These are phyloP conservation scores for Apiospora pterosperma DNA, from an alignment of 2,329 filamentous ascomycete genomes.

Conservation along the genomic window DNA sequence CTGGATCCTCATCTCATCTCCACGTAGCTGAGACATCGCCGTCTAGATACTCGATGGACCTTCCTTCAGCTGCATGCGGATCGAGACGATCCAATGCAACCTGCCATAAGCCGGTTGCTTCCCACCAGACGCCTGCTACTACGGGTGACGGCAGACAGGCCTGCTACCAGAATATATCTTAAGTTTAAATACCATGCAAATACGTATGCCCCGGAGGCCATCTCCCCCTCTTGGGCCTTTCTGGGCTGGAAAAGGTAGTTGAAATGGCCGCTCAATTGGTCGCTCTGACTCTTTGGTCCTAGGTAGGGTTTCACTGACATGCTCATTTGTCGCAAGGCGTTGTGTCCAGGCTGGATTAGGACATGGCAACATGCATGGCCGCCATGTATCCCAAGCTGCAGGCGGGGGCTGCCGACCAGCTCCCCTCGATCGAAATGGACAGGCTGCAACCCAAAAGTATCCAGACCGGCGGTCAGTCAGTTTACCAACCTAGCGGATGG, in stretches of 20 bases:
- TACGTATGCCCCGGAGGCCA: background rate
- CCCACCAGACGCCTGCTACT: too few relatives aligned
- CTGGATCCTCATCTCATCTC: background rate
- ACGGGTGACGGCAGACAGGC: background rate
- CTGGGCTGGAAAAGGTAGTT: background rate
- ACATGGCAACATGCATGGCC: background rate
- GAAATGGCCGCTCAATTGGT: background rate
- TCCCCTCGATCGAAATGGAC: background rate
- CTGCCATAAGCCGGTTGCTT: background rate
- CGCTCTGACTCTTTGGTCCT: background rate
- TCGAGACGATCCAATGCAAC: conserved; percentile 1
- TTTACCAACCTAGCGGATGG: background rate
- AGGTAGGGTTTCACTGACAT: background rate
- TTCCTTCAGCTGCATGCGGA: background rate
- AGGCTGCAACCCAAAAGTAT: background rate
- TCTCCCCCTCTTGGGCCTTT: background rate
- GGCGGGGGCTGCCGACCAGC: background rate
- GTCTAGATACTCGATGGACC: background rate
- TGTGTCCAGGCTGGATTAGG: background rate
- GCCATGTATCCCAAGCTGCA: background rate
- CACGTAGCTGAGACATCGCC: background rate
- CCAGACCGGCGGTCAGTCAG: background rate
- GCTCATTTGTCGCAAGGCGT: background rate
- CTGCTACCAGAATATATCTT: background rate
- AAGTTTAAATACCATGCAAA: background rate